Conservation (phyloP, 164 flowering plant genomes). For the Euptelea pleiosperma region DNA sequence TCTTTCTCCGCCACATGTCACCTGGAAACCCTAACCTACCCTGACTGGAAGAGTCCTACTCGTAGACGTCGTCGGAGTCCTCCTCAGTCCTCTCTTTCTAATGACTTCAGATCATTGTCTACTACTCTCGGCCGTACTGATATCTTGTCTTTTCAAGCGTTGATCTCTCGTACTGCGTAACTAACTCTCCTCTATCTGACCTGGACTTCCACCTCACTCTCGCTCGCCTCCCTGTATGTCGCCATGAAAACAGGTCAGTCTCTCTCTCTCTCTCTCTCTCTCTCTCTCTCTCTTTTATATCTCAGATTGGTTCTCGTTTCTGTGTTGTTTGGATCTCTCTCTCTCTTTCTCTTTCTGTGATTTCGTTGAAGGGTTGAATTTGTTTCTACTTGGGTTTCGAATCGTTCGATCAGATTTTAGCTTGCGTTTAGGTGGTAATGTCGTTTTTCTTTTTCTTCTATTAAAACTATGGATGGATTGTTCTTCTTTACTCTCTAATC, state of each 20-base stretch:
- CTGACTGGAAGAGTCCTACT: too few species aligned
- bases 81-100: too few species aligned
- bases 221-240: constrained; percentile 8
- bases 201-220: constrained; percentile 43
- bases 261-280: constrained; percentile 18
- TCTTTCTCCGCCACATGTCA: constrained; percentile 31
- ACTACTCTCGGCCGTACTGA: constrained; percentile 1
- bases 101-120: too few species aligned
- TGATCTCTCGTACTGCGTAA: too few species aligned
- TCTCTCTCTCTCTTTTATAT: background rate
- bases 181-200: constrained; percentile 16
- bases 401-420: too few species aligned
- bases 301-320: background rate
- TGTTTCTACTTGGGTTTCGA: background rate
- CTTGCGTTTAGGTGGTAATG: too few species aligned
- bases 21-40: constrained; percentile 36
- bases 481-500: too few species aligned
- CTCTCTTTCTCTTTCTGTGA: background rate
- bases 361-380: background rate
- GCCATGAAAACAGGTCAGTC: constrained; percentile 37
- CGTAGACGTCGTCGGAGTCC: too few species aligned
- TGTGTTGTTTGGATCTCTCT: background rate
- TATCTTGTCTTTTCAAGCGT: constrained; percentile 7
- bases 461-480: too few species aligned
- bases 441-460: too few species aligned